Evolutionary conservation across 352 stramenopile genomes (phyloP), one percentile per base, ranked within the genome.

Genomic region (Phytophthora litchii): DNA sequence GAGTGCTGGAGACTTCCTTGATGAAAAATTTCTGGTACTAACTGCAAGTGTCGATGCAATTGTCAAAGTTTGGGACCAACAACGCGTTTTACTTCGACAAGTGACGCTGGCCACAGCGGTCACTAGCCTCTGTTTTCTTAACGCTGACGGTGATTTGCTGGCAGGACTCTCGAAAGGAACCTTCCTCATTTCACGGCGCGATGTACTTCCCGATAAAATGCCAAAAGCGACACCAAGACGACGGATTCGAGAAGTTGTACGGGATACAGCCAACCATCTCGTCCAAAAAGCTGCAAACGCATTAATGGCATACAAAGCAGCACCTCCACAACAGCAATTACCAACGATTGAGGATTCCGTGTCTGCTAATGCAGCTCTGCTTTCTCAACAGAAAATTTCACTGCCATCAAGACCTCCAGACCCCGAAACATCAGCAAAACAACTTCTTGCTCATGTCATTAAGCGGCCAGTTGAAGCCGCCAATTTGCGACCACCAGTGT

Each of bases 61-160:
- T 23, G 67, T 90, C 38, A 89, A 90, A 66, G 60, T 89, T 48
- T 92, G 83, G 83, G 75, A 88, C 46, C 80, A 89, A 20, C 51
- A 79, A 16, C 83, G 83, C 51, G 68, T 58, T 23, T 37, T 88
- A 8, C 65, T 92, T 46, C 74, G 80, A 2, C 69, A 89, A 49
- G 67, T 90, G 4, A 77, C 70, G 12, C 70, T 89, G 27, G 75
- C 80, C 2, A 80, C 81, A 29, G 74, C 83, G 29, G 66, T 90
- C 54, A 83, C 76, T 4, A 82, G 70, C 34, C 31, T 90, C 0
- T 90, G 80, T 52, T 92, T 92, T 40, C 83, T 87, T 62, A 92
- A 92, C 17, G 54, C 66, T 0, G 42, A 72, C 25, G 83, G 80
- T 0, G 83, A 92, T 54, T 37, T 90, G 16, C 58, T 89, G 52